Conservation (phyloP, 2,329 filamentous ascomycete species). For the Lachnellula subtilissima region DNA sequence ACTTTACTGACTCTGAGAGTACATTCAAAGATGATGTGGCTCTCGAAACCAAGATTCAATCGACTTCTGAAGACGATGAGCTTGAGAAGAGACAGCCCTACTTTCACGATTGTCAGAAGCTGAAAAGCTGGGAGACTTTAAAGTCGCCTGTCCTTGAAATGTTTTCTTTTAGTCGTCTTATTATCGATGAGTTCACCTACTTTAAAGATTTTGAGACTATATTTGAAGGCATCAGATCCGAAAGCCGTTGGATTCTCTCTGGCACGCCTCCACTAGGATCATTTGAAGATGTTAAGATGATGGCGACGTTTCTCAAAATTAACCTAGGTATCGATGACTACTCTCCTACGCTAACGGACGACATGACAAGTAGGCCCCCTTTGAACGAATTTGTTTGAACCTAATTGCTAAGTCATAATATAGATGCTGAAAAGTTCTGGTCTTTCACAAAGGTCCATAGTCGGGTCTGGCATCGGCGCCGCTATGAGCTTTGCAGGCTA, state of each 20-base stretch:
- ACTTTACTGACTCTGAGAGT: background rate
- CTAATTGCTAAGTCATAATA: conserved; percentile 11
- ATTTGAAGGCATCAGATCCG: background rate
- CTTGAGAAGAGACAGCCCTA: background rate
- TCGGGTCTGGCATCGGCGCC: conserved; percentile 45
- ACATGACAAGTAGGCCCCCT: conserved; percentile 38
- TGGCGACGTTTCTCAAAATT: conserved; percentile 51
- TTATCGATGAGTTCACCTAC: conserved; percentile 63
- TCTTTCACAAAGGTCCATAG: conserved; percentile 46
- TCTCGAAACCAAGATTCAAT: background rate
- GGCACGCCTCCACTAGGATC: conserved; percentile 55
- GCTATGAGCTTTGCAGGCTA: conserved; percentile 46
- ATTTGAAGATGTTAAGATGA: conserved; percentile 55
- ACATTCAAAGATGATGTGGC: background rate
- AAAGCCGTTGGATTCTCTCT: conserved; percentile 47
- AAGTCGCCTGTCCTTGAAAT: conserved; percentile 43
- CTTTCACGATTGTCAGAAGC: background rate
- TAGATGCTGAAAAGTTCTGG: conserved; percentile 51
- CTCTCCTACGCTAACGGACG: conserved; percentile 37
- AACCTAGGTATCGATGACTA: conserved; percentile 51
- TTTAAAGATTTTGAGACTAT: conserved; percentile 32
- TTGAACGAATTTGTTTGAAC: background rate
- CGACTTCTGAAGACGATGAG: background rate
- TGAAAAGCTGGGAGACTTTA: conserved; percentile 2
- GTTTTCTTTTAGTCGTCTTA: conserved; percentile 55